Evolutionary conservation across 2,329 filamentous ascomycete genomes (phyloP), one percentile per base, ranked within the genome.

Genomic region (Laburnicola sp.): DNA sequence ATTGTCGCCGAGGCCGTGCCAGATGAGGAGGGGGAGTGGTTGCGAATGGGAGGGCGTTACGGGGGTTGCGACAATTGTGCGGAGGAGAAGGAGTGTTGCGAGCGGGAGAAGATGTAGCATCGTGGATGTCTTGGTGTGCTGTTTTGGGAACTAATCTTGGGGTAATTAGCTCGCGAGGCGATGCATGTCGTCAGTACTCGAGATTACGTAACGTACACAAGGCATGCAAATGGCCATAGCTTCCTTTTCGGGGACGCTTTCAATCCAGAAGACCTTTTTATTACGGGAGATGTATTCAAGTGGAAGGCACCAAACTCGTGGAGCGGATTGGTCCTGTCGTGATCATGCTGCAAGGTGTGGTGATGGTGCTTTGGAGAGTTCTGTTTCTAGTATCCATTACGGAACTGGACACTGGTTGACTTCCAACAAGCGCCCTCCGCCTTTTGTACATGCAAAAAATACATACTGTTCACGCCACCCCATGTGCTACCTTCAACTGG

Each of bases 1-100:
- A 71, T 86, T 82, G 74, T 94, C 89, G 64, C 84, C 84, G n/a
- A 86, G 76, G 50, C 85, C 94, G 74, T 99, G 94, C 94, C 94
- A 99, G 75, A 99, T 89, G 53, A 99, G 82, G 31, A 99, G 80
- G 0, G 94, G 94, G 27, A 97, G 91, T 6, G 60, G 70, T 50
- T 63, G 50, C 35, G 53, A 57, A 10, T 41, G 22, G 28, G 37
- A 34, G 7, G 34, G 45, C n/a, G 48, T 23, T 37, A 51, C 45
- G 6, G 63, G 61, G 25, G 56, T 57, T 22, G 54, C 60, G 48
- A 58, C 51, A 21, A 48, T 45, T 25, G 53, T 50, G 4, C 57
- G 46, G 25, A 63, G 30, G 10, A 65, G 54, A 7, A 65, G 48
- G 16, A 69, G 50, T 10, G 59, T 59, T 26, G 63, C 59, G 4